Evolutionary conservation across 306 rosid genomes (phyloP).

Genomic region (Casuarina glauca): DNA sequence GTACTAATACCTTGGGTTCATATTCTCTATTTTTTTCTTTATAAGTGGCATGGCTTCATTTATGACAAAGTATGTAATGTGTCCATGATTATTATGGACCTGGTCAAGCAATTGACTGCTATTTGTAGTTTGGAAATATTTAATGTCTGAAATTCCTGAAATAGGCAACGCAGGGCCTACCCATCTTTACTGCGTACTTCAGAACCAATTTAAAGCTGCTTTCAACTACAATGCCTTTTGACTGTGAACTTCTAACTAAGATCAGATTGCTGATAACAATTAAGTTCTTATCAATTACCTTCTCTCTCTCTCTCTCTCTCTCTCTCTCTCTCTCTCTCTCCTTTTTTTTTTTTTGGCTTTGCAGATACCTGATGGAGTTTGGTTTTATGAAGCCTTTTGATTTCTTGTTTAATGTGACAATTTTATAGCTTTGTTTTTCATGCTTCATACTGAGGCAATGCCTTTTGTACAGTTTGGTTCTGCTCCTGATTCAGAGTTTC

Average conservation of each 20-base stretch:
- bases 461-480: not conserved
- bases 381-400: not conserved
- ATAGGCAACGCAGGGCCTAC: not conserved
- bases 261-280: not conserved
- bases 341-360: not conserved
- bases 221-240: not conserved
- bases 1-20: slow-evolving; percentile 34
- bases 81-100: not conserved
- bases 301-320: too few species aligned
- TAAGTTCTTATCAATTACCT: not conserved
- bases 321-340: too few species aligned
- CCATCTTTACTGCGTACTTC: not conserved
- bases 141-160: not conserved
- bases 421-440: not conserved
- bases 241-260: not conserved
- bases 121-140: not conserved
- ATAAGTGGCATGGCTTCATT: not conserved
- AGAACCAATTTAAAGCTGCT: not conserved
- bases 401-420: not conserved
- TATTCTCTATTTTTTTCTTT: not conserved
- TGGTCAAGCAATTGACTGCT: not conserved
- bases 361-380: not conserved
- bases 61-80: not conserved
- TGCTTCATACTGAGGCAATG: not conserved
- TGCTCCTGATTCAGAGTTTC: not conserved